Evolutionary conservation across 2,329 filamentous ascomycete genomes (phyloP).

Genomic region (Arthrocladium fulminans): DNA sequence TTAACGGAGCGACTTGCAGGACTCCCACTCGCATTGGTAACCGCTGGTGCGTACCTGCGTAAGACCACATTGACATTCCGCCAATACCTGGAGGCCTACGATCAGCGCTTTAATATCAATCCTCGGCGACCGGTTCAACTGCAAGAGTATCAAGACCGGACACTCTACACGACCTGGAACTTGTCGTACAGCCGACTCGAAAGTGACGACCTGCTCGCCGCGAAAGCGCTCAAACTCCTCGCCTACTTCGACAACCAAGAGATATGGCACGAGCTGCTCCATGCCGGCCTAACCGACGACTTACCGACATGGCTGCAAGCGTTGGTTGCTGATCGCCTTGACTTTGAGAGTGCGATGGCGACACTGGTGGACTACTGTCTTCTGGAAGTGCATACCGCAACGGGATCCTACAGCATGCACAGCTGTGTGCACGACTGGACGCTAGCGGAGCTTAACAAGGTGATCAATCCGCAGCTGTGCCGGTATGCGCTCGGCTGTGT

Average conservation of each 20-base stretch:
- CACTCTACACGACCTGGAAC: conserved; percentile 20
- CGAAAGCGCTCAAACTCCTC: conserved; percentile 34
- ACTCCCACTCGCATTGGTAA: conserved; percentile 39
- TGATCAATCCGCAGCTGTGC: conserved; percentile 3
- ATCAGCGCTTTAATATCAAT: not conserved
- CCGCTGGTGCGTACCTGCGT: conserved; percentile 38
- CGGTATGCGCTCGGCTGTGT: conserved; percentile 14
- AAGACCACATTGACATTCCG: conserved; percentile 29
- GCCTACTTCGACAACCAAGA: conserved; percentile 37
- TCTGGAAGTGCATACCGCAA: conserved; percentile 8
- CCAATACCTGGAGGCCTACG: conserved; percentile 36
- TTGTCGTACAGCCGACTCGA: conserved; percentile 12
- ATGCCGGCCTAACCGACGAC: conserved; percentile 19
- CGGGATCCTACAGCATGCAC: conserved; percentile 12
- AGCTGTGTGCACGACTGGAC: conserved; percentile 18
- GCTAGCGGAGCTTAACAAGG: conserved; percentile 11
- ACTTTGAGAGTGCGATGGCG: conserved; percentile 11
- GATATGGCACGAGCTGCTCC: conserved; percentile 37
- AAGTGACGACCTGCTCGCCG: conserved; percentile 16
- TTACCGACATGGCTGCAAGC: not conserved
- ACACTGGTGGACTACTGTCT: conserved; percentile 12
- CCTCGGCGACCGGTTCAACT: conserved; percentile 1
- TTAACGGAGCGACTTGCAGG: conserved; percentile 32
- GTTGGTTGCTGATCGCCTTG: not conserved
- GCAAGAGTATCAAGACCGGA: conserved; percentile 13